Evolutionary conservation across 148 eudicot species (phyloP).

Genomic region (Silene conica): DNA sequence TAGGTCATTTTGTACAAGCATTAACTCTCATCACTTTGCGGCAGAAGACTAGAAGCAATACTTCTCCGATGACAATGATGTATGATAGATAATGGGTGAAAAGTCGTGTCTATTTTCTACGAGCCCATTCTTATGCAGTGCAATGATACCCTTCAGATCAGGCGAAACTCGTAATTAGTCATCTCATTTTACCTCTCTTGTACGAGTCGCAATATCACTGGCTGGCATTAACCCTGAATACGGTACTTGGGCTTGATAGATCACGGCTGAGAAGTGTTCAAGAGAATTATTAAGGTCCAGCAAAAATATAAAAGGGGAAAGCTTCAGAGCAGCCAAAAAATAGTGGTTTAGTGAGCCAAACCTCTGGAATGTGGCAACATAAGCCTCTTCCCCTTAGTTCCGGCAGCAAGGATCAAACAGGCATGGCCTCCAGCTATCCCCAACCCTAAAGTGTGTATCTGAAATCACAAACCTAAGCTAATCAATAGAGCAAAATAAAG

Average conservation of each 20-base stretch:
- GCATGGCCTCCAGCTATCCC: conserved; percentile 91
- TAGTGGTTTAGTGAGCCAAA: conserved; percentile 21
- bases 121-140: not conserved
- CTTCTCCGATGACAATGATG: no score
- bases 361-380: conserved; percentile 87
- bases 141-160: not conserved
- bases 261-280: conserved; percentile 48
- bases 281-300: conserved; percentile 8
- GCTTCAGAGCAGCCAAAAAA: conserved; percentile 3
- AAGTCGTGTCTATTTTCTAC: not conserved
- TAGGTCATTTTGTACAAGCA: no score
- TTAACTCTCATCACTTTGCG: no score
- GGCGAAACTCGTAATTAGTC: not conserved
- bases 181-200: conserved; percentile 59
- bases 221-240: conserved; percentile 78
- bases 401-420: conserved; percentile 91
- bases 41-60: no score
- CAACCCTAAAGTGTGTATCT: conserved; percentile 75
- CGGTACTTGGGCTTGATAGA: conserved; percentile 71
- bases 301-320: conserved; percentile 11
- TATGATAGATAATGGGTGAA: not conserved
- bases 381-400: conserved; percentile 82
- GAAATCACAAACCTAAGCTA: conserved; percentile 19
- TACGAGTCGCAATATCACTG: conserved; percentile 69
- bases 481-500: conserved; percentile 6